Evolutionary conservation across 2,329 filamentous ascomycete genomes (phyloP).

Genomic region (Colletotrichum karsti): DNA sequence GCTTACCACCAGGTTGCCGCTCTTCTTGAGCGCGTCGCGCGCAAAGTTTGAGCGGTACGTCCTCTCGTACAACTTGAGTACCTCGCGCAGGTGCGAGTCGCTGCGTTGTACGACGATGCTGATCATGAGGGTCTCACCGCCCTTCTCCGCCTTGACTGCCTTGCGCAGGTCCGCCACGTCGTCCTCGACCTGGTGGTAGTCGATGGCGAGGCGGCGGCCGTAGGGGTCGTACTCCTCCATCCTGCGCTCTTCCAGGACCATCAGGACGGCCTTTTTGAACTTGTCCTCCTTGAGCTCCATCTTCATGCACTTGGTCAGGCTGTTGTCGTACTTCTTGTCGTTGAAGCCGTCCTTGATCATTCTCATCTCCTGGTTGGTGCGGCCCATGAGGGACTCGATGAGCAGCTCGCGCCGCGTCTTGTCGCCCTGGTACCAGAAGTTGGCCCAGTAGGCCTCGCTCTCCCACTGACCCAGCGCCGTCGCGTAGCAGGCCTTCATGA

Average conservation of each 20-base stretch:
- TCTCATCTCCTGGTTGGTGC: slow-evolving; percentile 85
- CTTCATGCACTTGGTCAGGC: slow-evolving; percentile 84
- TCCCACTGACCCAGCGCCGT: slow-evolving; percentile 92
- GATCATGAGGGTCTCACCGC: slow-evolving; percentile 89
- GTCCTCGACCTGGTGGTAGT: slow-evolving; percentile 68
- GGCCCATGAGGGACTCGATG: slow-evolving; percentile 92
- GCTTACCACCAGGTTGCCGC: slow-evolving; percentile 90
- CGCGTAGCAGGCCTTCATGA: slow-evolving; percentile 92
- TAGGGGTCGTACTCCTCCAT: slow-evolving; percentile 82
- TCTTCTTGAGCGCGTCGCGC: slow-evolving; percentile 85
- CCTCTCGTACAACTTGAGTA: slow-evolving; percentile 79
- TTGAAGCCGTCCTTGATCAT: slow-evolving; percentile 88
- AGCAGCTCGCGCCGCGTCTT: slow-evolving; percentile 86
- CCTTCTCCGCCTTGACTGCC: slow-evolving; percentile 76
- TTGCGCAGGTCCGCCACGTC: slow-evolving; percentile 78
- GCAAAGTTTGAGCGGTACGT: slow-evolving; percentile 84
- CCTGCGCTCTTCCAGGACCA: slow-evolving; percentile 82
- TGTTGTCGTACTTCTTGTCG: slow-evolving; percentile 91
- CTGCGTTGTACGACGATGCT: slow-evolving; percentile 82
- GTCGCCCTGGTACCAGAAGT: slow-evolving; percentile 95
- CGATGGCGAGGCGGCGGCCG: slow-evolving; percentile 65
- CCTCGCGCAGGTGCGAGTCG: slow-evolving; percentile 82
- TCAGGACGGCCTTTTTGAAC: slow-evolving; percentile 87
- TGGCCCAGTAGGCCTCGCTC: slow-evolving; percentile 96
- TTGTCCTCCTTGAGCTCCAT: slow-evolving; percentile 95